A percentile compares a stretch with the other conserved stretches of the same genome.
Conservation (phyloP, 2,329 filamentous ascomycete genomes). For the Paraphaeosphaeria minitans region DNA sequence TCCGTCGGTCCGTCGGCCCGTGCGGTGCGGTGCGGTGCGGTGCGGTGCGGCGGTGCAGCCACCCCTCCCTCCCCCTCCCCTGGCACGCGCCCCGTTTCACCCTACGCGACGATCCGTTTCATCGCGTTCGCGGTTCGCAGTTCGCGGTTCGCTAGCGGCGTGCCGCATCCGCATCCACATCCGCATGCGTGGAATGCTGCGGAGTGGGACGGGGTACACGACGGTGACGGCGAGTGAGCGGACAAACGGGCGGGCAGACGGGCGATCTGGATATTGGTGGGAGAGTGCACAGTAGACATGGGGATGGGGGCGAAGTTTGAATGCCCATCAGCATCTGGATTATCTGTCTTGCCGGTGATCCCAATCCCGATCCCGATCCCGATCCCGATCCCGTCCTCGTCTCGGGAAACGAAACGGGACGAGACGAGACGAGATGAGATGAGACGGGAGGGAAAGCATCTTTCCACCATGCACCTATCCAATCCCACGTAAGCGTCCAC, state of each 20-base stretch:
- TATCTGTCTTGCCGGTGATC: constrained; percentile 6
- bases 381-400: not conserved
- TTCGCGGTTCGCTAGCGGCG: not conserved
- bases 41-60: too few species aligned
- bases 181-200: too few species aligned
- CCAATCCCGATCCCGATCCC: too few species aligned
- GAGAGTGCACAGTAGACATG: not conserved
- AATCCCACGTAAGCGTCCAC: not conserved
- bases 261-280: constrained; percentile 4
- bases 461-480: not conserved
- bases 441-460: too few species aligned
- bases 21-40: too few species aligned
- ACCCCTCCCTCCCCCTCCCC: too few species aligned
- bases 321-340: constrained; percentile 16
- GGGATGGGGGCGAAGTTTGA: constrained; percentile 11
- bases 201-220: constrained; percentile 4
- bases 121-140: too few species aligned
- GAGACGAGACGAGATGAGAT: too few species aligned
- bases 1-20: too few species aligned
- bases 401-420: too few species aligned
- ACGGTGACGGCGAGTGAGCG: not conserved
- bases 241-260: too few species aligned
- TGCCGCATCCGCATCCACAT: too few species aligned
- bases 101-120: constrained; percentile 11
- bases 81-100: constrained; percentile 4